phyloP scores from a whole-genome alignment of 73 alveolate species.

The Uronychia setigera region DNA sequence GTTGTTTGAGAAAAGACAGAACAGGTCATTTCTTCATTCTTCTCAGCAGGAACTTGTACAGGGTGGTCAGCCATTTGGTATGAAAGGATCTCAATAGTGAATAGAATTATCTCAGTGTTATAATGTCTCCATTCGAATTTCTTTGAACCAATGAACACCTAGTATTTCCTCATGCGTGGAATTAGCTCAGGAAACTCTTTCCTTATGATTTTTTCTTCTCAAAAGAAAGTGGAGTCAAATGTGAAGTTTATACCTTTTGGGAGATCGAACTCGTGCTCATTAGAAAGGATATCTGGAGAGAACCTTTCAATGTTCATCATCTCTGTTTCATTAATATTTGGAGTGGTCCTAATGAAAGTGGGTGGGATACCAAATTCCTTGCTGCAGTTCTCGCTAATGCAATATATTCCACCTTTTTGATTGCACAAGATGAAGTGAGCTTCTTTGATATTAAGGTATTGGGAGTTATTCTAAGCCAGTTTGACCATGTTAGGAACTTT shows the following conservation, averaged over 20 bases:
- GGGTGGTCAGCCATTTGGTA: slow-evolving; percentile 41
- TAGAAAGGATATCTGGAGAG: slow-evolving; percentile 24
- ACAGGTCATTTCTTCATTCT: slow-evolving; percentile 26
- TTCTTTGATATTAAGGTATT: slow-evolving; percentile 27
- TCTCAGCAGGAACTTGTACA: slow-evolving; percentile 21
- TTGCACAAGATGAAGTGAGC: slow-evolving; percentile 51
- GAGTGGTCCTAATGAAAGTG: slow-evolving; percentile 20
- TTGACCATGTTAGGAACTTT: slow-evolving; percentile 36
- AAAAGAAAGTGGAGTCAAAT: slow-evolving; percentile 30
- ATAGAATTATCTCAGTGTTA: slow-evolving; percentile 27
- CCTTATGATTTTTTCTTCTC: slow-evolving; percentile 15
- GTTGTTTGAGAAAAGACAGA: slow-evolving; percentile 30
- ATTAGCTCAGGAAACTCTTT: slow-evolving; percentile 44
- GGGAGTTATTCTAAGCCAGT: slow-evolving; percentile 2
- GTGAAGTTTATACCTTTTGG: slow-evolving; percentile 56
- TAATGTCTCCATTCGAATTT: slow-evolving; percentile 21
- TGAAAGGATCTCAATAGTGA: slow-evolving; percentile 28
- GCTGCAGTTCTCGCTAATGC: slow-evolving; percentile 45
- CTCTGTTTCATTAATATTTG: background rate
- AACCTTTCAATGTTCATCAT: slow-evolving; percentile 21
- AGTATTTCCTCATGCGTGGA: slow-evolving; percentile 37
- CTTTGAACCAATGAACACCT: slow-evolving; percentile 19
- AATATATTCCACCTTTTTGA: slow-evolving; percentile 13
- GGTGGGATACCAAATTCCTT: slow-evolving; percentile 52
- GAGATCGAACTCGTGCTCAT: slow-evolving; percentile 49